Evolutionary conservation across 2,329 filamentous ascomycete species (phyloP).

Genomic region (Beauveria sp.): DNA sequence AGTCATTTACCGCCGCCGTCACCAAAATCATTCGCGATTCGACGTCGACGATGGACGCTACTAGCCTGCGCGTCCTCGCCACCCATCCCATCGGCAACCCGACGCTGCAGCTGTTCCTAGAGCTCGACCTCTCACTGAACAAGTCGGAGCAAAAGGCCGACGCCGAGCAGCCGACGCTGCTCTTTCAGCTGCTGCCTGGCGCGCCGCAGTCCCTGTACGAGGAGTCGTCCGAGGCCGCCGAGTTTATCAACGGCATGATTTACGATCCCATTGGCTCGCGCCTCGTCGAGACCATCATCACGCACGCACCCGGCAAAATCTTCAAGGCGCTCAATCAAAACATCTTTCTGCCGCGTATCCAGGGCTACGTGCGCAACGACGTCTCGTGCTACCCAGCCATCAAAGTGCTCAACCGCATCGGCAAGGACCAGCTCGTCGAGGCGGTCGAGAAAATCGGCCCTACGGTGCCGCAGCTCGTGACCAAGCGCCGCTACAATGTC

Average conservation of each 20-base stretch:
- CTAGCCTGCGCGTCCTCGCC: slow-evolving; percentile 73
- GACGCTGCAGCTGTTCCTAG: slow-evolving; percentile 81
- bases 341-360: slow-evolving; percentile 72
- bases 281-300: slow-evolving; percentile 78
- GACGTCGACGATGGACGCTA: slow-evolving; percentile 66
- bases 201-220: slow-evolving; percentile 63
- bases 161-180: slow-evolving; percentile 45
- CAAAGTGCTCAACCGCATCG: slow-evolving; percentile 71
- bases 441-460: slow-evolving; percentile 66
- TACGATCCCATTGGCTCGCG: slow-evolving; percentile 89
- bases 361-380: slow-evolving; percentile 78
- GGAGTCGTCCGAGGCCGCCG: slow-evolving; percentile 61
- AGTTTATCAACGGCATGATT: slow-evolving; percentile 77
- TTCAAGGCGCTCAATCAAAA: slow-evolving; percentile 84
- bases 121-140: slow-evolving; percentile 73
- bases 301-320: slow-evolving; percentile 72
- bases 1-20: slow-evolving; percentile 67
- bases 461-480: slow-evolving; percentile 64
- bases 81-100: slow-evolving; percentile 89
- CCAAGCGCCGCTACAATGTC: slow-evolving; percentile 69
- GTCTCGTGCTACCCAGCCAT: slow-evolving; percentile 84
- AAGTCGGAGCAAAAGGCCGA: slow-evolving; percentile 43
- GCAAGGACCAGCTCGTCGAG: slow-evolving; percentile 74
- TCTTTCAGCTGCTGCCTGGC: slow-evolving; percentile 72
- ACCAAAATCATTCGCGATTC: slow-evolving; percentile 77